A percentile compares a stretch with the other conserved stretches of the same genome.
These are phyloP conservation scores for Xylaria grammica DNA, from an alignment of 495 filamentous ascomycete species.

Conservation along the genomic window DNA sequence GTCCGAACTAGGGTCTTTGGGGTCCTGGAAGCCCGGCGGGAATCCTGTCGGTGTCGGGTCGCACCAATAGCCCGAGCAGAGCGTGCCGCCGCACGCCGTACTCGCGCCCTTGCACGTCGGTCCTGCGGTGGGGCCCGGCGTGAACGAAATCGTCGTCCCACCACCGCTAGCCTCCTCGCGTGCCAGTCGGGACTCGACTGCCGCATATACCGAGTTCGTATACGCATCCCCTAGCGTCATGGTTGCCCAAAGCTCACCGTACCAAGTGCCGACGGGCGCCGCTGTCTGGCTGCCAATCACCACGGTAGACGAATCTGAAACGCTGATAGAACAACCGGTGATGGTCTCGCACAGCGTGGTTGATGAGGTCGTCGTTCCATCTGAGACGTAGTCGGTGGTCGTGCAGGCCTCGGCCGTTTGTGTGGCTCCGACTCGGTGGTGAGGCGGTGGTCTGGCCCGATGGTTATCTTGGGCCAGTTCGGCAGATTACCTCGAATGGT, in stretches of 20 bases:
- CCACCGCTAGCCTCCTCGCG: neutral
- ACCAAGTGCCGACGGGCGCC: slow-evolving; percentile 6
- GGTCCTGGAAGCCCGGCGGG: slow-evolving; percentile 4
- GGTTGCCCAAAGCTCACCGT: neutral
- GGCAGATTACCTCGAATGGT: slow-evolving; percentile 21
- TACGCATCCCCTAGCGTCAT: neutral
- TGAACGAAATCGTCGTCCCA: slow-evolving; percentile 7
- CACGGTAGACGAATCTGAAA: neutral
- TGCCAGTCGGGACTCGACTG: neutral
- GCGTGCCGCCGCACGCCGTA: slow-evolving; percentile 18
- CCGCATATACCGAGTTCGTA: neutral
- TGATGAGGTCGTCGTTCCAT: neutral
- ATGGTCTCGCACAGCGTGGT: slow-evolving; percentile 1
- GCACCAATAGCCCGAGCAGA: slow-evolving; percentile 30
- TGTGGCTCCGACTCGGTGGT: slow-evolving; percentile 12
- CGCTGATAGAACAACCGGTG: slow-evolving; percentile 1
- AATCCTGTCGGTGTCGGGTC: slow-evolving; percentile 4
- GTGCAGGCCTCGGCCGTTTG: neutral
- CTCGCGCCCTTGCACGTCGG: slow-evolving; percentile 11
- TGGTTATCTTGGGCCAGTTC: slow-evolving; percentile 29
- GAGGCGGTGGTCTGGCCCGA: slow-evolving; percentile 20
- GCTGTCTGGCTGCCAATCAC: neutral
- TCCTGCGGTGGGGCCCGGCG: slow-evolving; percentile 1
- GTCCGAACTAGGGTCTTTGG: slow-evolving; percentile 1
- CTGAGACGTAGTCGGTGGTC: neutral